A percentile compares a stretch with the other conserved stretches of the same genome.
Conservation (phyloP, 371 early-diverging fungal genomes). For the Nematocida sp. region DNA sequence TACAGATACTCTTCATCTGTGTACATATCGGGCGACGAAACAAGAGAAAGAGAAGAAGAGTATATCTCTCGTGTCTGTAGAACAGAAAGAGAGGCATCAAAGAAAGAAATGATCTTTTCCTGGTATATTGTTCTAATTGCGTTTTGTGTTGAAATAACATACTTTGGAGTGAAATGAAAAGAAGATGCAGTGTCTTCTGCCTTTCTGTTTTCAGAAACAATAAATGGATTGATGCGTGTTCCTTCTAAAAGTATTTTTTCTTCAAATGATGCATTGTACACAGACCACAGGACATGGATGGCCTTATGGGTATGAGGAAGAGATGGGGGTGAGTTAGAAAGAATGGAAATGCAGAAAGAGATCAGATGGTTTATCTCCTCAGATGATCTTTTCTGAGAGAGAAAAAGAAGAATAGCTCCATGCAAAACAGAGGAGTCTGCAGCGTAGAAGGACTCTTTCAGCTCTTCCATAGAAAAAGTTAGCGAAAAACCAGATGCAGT, state of each 20-base stretch:
- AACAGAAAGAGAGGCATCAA: slow-evolving; percentile 5
- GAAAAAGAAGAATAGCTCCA: slow-evolving; percentile 37
- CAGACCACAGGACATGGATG: slow-evolving; percentile 26
- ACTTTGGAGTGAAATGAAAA: not conserved
- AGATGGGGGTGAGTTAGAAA: not conserved
- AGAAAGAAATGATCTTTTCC: not conserved
- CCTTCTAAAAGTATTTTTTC: slow-evolving; percentile 9
- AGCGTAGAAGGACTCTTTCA: not conserved
- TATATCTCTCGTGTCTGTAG: slow-evolving; percentile 41
- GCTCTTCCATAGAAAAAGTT: not conserved
- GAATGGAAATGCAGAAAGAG: not conserved
- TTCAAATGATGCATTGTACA: slow-evolving; percentile 14
- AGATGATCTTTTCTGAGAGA: not conserved
- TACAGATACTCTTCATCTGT: not conserved
- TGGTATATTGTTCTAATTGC: slow-evolving; percentile 3
- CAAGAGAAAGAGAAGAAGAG: not conserved
- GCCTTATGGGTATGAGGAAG: not conserved
- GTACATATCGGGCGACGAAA: not conserved
- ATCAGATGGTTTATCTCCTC: not conserved
- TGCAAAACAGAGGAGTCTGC: not conserved
- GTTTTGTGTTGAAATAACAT: not conserved
- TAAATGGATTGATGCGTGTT: slow-evolving; percentile 26
- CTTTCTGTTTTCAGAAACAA: slow-evolving; percentile 18
- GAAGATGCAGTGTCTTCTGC: not conserved
- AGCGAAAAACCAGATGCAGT: slow-evolving; percentile 10